Percentiles rank a stretch among this genome's conserved stretches.
phyloP scores from a whole-genome alignment of 179 eudicot genomes.

The Beta corolliflora region DNA sequence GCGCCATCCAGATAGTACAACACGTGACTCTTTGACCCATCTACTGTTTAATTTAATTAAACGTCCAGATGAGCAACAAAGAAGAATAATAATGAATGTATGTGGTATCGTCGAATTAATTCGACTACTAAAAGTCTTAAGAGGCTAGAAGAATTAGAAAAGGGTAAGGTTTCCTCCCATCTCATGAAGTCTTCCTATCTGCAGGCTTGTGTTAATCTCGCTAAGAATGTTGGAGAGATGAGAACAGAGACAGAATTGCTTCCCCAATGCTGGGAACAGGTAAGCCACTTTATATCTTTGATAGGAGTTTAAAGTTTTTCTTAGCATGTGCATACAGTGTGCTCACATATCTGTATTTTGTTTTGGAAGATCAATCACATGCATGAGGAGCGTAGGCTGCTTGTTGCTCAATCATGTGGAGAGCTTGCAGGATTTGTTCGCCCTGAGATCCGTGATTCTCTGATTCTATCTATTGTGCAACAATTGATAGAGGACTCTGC shows the following conservation, averaged over 20 bases:
- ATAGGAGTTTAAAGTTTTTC: background rate
- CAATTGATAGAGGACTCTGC: slow-evolving; percentile 98
- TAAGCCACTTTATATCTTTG: slow-evolving; percentile 35
- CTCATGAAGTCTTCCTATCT: slow-evolving; percentile 13
- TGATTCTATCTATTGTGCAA: slow-evolving; percentile 94
- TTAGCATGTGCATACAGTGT: slow-evolving; percentile 1
- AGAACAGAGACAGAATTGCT: slow-evolving; percentile 99
- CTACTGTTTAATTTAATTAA: slow-evolving; percentile 92
- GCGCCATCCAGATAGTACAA: slow-evolving; percentile 92
- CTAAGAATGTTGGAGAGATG: slow-evolving; percentile 95
- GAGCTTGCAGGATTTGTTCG: slow-evolving; percentile 97
- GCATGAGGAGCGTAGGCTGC: slow-evolving; percentile 98
- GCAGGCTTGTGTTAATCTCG: slow-evolving; percentile 96
- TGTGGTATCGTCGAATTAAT: slow-evolving; percentile 24
- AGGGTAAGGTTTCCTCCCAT: background rate
- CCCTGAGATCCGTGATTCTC: slow-evolving; percentile 99
- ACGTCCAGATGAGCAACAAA: slow-evolving; percentile 98
- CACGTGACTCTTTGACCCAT: slow-evolving; percentile 95
- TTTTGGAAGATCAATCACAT: slow-evolving; percentile 85
- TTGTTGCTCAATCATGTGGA: slow-evolving; percentile 99
- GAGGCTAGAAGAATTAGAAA: background rate
- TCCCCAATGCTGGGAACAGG: slow-evolving; percentile 99
- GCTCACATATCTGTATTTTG: slow-evolving; percentile 16
- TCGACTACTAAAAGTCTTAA: background rate
- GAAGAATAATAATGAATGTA: slow-evolving; percentile 98